Evolutionary conservation across 2,329 filamentous ascomycete species (phyloP), one percentile per base, ranked within the genome.

Genomic region (Aureobasidium subglaciale): DNA sequence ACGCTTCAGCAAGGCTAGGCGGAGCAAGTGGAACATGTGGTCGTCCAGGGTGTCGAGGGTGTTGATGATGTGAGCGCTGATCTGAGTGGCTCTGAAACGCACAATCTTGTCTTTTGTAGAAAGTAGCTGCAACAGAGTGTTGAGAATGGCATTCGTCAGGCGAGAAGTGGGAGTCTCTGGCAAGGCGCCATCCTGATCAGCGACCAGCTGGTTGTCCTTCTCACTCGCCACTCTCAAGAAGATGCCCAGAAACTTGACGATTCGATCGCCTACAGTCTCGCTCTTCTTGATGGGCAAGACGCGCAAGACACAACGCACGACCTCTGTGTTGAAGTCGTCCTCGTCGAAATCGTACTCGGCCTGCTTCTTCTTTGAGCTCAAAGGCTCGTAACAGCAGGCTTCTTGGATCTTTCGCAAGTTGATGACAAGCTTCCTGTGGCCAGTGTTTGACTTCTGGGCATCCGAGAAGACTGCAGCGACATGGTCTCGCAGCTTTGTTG

Each of bases 21-120:
- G 82, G 58, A 97, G 78, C 58, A 89, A 82, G 63, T 90, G 84
- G 68, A 95, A 99, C 10, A 96, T 73, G 46, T 93, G 89, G 67
- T 96, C 90, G 64, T 97, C 93, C 63, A 97, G 89, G 2, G 89
- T 86, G 59, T 95, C 89, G 24, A 99, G 78, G 11, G 87, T 93
- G 72, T 96, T 96, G 72, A 99, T 86, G 60, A 96, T 85, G 68
- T 96, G 88, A 2, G 90, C 87, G 53, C 95, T 84, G 52, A 96
- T 82, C 68, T 99, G 93, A 0, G 92, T 95, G 4, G 90, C 84
- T 57, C 93, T 81, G 71, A 90, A 99, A 57, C 93, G 83, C 43
- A 97, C 87, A 58, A 87, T 87, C 71, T 96, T 97, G 72, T 99
- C 93, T 72, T 96, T 97, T 40, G 88, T 83, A 9, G 80, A 80